Percentiles rank a stretch among this genome's conserved stretches.
Conservation (phyloP, 257 asterid species). For the Petunia secreta region DNA sequence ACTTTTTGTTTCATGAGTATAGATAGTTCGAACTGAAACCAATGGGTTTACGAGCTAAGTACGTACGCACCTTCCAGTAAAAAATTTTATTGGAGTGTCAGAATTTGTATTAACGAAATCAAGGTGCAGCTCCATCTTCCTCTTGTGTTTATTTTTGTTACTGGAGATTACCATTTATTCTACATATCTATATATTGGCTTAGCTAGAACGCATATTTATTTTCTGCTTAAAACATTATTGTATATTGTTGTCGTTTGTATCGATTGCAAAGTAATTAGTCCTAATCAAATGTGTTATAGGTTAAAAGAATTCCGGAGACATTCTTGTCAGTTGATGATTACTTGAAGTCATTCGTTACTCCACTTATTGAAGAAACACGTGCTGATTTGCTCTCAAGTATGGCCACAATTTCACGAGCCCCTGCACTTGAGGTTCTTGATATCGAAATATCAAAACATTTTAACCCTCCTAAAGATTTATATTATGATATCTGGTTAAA, state of each 20-base stretch:
- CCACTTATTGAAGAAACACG: constrained; percentile 59
- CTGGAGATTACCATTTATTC: too few species aligned
- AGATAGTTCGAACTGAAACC: too few species aligned
- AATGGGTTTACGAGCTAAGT: too few species aligned
- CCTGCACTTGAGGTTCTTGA: constrained; percentile 30
- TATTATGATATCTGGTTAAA: neutral
- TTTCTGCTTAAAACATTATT: too few species aligned
- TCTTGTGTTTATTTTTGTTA: too few species aligned
- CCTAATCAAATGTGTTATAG: constrained; percentile 25
- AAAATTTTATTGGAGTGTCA: too few species aligned
- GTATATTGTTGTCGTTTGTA: neutral
- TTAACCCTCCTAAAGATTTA: constrained; percentile 1
- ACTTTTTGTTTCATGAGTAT: too few species aligned
- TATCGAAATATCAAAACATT: neutral
- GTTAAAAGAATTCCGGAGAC: constrained; percentile 40
- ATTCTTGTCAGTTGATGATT: constrained; percentile 36
- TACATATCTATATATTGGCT: too few species aligned
- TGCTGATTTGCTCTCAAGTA: constrained; percentile 48
- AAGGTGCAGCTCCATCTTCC: too few species aligned
- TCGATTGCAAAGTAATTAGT: neutral
- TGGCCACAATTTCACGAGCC: constrained; percentile 35
- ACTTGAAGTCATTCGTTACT: constrained; percentile 39
- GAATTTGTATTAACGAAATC: too few species aligned
- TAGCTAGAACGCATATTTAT: too few species aligned
- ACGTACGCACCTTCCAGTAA: too few species aligned